A percentile compares a stretch with the other conserved stretches of the same genome.
These are phyloP conservation scores for Heliamphora pulchella DNA, from an alignment of 179 eudicot species.

Conservation along the genomic window DNA sequence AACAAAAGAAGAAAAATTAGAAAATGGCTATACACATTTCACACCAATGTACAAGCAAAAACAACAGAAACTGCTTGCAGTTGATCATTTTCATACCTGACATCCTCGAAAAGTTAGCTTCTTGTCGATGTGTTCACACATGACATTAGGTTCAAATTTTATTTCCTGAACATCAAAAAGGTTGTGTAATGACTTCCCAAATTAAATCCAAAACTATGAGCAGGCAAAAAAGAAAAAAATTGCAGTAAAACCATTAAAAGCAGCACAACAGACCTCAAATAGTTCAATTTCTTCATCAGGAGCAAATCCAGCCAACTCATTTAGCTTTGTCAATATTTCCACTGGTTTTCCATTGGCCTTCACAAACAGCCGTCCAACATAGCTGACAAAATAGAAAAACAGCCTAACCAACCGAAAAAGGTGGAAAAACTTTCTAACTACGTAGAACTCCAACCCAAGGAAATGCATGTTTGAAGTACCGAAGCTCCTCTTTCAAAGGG, in stretches of 20 bases:
- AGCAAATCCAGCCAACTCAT: constrained; percentile 73
- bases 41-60: neutral
- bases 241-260: neutral
- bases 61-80: neutral
- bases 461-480: constrained; percentile 31
- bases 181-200: neutral
- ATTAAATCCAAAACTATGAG: neutral
- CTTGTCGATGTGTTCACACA: constrained; percentile 88
- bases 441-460: neutral
- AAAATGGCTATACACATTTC: neutral
- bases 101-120: constrained; percentile 64
- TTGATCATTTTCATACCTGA: constrained; percentile 45
- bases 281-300: constrained; percentile 78
- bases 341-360: constrained; percentile 62
- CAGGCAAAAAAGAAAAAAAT: neutral
- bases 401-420: too few species aligned
- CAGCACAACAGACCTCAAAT: constrained; percentile 56
- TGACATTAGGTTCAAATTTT: constrained; percentile 90
- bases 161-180: constrained; percentile 58
- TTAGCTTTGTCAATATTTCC: constrained; percentile 63
- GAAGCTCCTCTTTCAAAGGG: constrained; percentile 72
- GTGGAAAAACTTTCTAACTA: neutral
- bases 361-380: constrained; percentile 74
- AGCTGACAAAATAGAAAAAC: neutral
- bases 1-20: neutral